Conservation (phyloP, 1,139 yeast species). For the Magnusiomyces magnusii region DNA sequence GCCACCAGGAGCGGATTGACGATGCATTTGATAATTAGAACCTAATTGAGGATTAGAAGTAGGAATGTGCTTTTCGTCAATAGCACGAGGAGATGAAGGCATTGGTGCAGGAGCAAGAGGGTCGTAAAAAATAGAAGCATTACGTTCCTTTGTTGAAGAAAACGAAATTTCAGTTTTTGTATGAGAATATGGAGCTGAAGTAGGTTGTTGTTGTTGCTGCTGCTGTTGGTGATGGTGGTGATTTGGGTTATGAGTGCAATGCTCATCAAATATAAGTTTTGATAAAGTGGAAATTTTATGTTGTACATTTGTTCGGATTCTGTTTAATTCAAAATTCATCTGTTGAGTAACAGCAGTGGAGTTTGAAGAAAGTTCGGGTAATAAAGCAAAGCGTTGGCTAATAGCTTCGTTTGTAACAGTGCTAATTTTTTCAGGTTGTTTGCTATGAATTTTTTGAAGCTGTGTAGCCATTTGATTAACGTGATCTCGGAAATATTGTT, state of each 20-base stretch:
- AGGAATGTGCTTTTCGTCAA: slow-evolving; percentile 8
- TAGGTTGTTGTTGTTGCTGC: no score
- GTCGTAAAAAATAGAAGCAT: slow-evolving; percentile 27
- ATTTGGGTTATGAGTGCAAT: slow-evolving; percentile 9
- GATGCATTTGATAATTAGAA: slow-evolving; percentile 7
- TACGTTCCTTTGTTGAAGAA: slow-evolving; percentile 26
- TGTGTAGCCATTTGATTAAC: slow-evolving; percentile 17
- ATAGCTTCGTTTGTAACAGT: not conserved
- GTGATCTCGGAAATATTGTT: slow-evolving; percentile 21
- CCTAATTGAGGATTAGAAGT: slow-evolving; percentile 9
- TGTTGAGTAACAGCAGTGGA: not conserved
- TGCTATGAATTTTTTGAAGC: slow-evolving; percentile 5
- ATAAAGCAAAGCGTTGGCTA: slow-evolving; percentile 11
- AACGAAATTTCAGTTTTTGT: slow-evolving; percentile 17
- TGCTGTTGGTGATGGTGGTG: slow-evolving; percentile 7
- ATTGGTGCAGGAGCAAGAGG: slow-evolving; percentile 24
- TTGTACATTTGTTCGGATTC: slow-evolving; percentile 16
- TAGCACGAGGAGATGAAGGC: slow-evolving; percentile 15
- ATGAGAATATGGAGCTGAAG: slow-evolving; percentile 3
- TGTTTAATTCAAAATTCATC: slow-evolving; percentile 10
- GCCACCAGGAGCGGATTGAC: slow-evolving; percentile 15
- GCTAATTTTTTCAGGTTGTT: not conserved
- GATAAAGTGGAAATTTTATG: slow-evolving; percentile 11
- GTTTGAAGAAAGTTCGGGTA: slow-evolving; percentile 16
- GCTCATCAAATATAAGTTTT: not conserved